Conservation (phyloP, 106 monocot species). For the Dioscorea zingiberensis region DNA sequence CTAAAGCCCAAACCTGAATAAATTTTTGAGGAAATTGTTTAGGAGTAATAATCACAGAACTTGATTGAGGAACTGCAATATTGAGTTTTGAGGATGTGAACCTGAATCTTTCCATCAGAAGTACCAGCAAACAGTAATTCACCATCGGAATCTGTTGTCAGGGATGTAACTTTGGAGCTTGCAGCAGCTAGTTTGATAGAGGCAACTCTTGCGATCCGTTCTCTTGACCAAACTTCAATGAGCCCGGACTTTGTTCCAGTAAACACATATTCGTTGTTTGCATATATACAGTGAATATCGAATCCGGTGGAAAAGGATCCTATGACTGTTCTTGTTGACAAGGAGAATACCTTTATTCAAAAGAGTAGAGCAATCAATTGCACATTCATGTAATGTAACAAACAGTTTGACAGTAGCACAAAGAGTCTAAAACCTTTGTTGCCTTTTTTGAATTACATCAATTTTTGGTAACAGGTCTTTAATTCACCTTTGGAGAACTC, state of each 20-base stretch:
- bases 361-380: background rate
- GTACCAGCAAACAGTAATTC: slow-evolving; percentile 40
- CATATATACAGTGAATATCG: slow-evolving; percentile 33
- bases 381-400: no score
- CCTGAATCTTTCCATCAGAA: slow-evolving; percentile 54
- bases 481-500: no score
- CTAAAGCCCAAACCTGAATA: slow-evolving; percentile 23
- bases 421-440: no score
- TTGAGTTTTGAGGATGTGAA: background rate
- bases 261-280: slow-evolving; percentile 33
- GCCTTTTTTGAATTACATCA: no score
- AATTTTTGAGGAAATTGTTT: background rate
- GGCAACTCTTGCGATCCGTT: slow-evolving; percentile 28
- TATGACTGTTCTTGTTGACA: slow-evolving; percentile 23
- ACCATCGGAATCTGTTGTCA: slow-evolving; percentile 28
- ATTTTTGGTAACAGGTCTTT: no score
- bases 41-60: background rate
- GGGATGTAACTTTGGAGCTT: slow-evolving; percentile 21
- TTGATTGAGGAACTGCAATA: background rate
- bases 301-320: slow-evolving; percentile 34
- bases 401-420: no score
- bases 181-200: slow-evolving; percentile 19
- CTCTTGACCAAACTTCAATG: slow-evolving; percentile 49
- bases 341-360: slow-evolving; percentile 35
- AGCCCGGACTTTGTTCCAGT: slow-evolving; percentile 40